A percentile compares a stretch with the other conserved stretches of the same genome.
These are phyloP conservation scores for Copromyces sp. DNA, from an alignment of 495 filamentous ascomycete species.

Conservation along the genomic window DNA sequence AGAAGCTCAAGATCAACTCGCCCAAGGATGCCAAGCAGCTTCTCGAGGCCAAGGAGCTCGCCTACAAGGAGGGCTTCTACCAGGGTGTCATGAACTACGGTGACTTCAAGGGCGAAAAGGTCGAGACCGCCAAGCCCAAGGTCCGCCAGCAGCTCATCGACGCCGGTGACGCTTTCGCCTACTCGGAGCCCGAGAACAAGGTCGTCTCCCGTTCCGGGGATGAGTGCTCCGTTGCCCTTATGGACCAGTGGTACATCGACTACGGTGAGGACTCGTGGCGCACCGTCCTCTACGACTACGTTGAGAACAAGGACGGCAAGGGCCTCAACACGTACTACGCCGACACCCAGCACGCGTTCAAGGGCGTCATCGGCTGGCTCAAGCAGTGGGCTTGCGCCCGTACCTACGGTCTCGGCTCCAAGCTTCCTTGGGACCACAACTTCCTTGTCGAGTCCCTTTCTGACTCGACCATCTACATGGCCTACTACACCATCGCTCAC, in stretches of 20 bases:
- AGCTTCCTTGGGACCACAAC: slow-evolving; percentile 87
- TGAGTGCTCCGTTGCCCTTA: slow-evolving; percentile 67
- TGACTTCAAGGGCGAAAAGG: slow-evolving; percentile 78
- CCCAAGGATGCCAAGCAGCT: slow-evolving; percentile 89
- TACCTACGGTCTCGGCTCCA: slow-evolving; percentile 85
- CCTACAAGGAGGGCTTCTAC: slow-evolving; percentile 98
- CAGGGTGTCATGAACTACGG: slow-evolving; percentile 85
- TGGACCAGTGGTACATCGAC: slow-evolving; percentile 96
- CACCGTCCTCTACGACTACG: slow-evolving; percentile 57
- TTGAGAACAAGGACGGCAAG: slow-evolving; percentile 50
- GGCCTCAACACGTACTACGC: slow-evolving; percentile 66
- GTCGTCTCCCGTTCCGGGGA: slow-evolving; percentile 82
- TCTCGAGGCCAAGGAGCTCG: slow-evolving; percentile 86
- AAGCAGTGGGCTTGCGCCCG: slow-evolving; percentile 92
- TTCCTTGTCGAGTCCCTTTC: slow-evolving; percentile 88
- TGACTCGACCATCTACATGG: slow-evolving; percentile 91
- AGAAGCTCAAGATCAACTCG: slow-evolving; percentile 91
- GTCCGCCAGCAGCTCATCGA: slow-evolving; percentile 73
- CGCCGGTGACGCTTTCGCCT: slow-evolving; percentile 73
- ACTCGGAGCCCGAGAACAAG: slow-evolving; percentile 82
- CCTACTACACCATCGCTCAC: slow-evolving; percentile 93
- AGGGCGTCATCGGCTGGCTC: slow-evolving; percentile 79
- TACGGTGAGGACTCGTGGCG: slow-evolving; percentile 82
- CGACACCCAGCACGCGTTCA: slow-evolving; percentile 76
- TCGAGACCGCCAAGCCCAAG: slow-evolving; percentile 77